These are phyloP conservation scores for Antitrichia curtipendula DNA, from an alignment of 225 moss, liverwort and hornwort species.

Conservation along the genomic window DNA sequence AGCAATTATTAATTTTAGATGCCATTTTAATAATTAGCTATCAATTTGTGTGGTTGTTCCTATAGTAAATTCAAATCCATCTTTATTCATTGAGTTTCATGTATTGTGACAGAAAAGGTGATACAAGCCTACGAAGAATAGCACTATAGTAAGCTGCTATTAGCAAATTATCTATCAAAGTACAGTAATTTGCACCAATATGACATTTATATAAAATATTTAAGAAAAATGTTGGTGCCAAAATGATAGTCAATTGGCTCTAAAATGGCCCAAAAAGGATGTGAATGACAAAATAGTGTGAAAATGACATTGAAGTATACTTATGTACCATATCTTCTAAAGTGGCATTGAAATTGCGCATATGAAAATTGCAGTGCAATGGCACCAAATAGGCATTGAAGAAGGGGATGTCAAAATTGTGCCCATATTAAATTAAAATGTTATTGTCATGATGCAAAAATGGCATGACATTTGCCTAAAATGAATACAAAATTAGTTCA, in stretches of 20 bases:
- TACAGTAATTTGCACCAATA: not conserved
- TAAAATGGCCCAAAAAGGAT: not conserved
- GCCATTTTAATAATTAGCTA: not conserved
- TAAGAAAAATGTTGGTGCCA: not conserved
- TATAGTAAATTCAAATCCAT: not conserved
- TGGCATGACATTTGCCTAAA: no score
- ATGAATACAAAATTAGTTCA: no score
- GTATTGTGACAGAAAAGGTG: not conserved
- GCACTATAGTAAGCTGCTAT: fast-evolving
- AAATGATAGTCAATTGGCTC: not conserved
- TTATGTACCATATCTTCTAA: no score
- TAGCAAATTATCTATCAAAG: not conserved
- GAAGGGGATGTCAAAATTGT: no score
- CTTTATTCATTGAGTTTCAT: not conserved
- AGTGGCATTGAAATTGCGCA: no score
- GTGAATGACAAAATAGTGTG: no score
- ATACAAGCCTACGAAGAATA: not conserved
- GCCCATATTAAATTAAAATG: no score
- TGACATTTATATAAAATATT: not conserved
- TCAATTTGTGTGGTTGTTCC: not conserved
- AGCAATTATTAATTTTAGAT: not conserved
- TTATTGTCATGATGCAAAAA: no score
- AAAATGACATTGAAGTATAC: no score
- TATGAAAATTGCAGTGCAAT: no score
- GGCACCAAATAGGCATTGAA: no score